Evolutionary conservation across 140 eudicot genomes (phyloP), one percentile per base, ranked within the genome.

Genomic region (Stevia rebaudiana): DNA sequence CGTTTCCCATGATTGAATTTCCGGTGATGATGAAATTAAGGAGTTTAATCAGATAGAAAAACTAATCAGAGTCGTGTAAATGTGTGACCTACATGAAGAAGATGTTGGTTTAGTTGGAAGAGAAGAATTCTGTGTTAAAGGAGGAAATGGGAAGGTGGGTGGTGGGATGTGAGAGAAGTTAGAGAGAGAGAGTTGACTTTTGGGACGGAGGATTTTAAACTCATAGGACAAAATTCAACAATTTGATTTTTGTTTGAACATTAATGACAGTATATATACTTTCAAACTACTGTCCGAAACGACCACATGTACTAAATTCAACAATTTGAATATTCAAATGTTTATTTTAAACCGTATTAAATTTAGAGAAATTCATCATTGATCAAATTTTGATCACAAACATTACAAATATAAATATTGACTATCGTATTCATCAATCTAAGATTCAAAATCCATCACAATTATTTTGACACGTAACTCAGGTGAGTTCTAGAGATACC

Each of bases 101-200:
- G 31, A 49, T 49, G n/a, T 49, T 12, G 56, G 56, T 21, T 49
- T 22, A 11, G 58, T 23, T 51, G 58, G 58, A 23, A 11, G 58
- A 51, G 58, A 23, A 23, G 35, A 22, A 10, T 49, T 49, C 1
- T 49, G 55, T 18, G 30, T 49, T 49, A 18, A 19, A 12, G 53
- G 24, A 2, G 24, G 24, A 4, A 11, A 17, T 47, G 25, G 22
- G 1, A 12, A 5, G 3, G 23, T 6, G 3, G 11, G 2, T 6
- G 24, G 52, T 13, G 52, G 25, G 53, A 0, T 1, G 21, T 44
- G 12, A 0, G 42, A 1, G 42, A 37, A 15, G n/a, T n/a, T n/a
- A 40, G 50, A 43, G 21, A 43, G 50, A 43, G 50, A 43, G 53
- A 24, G 53, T 47, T 51, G 58, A 51, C 58, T 51, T 51, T 21